Evolutionary conservation across 176 grass and related monocot species (phyloP).

Genomic region (Eragrostis nindensis): DNA sequence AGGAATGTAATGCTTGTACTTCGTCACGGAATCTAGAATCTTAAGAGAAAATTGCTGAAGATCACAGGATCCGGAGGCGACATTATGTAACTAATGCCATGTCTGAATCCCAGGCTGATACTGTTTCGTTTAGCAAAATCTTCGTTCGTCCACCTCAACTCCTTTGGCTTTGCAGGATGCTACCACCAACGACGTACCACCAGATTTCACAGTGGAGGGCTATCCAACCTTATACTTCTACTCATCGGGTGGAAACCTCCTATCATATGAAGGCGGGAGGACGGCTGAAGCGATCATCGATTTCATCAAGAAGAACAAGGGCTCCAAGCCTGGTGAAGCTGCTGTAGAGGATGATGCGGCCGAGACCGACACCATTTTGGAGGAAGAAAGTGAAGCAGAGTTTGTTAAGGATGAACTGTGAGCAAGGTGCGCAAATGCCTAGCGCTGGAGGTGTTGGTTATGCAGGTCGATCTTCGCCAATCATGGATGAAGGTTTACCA

Average conservation of each 20-base stretch:
- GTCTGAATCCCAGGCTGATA: not conserved
- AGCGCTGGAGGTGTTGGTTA: too few relatives aligned
- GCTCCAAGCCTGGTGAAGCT: conserved; percentile 29
- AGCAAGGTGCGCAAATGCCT: conserved; percentile 33
- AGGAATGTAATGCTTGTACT: not conserved
- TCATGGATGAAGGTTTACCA: too few relatives aligned
- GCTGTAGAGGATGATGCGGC: not conserved
- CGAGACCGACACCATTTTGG: not conserved
- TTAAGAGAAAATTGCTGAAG: not conserved
- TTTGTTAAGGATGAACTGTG: conserved; percentile 67
- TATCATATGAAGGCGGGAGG: conserved; percentile 46
- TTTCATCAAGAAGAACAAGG: conserved; percentile 63
- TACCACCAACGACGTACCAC: conserved; percentile 50
- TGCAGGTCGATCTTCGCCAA: too few relatives aligned
- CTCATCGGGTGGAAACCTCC: conserved; percentile 54
- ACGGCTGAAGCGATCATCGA: conserved; percentile 51
- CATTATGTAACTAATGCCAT: not conserved
- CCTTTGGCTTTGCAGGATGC: conserved; percentile 47
- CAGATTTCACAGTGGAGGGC: conserved; percentile 51
- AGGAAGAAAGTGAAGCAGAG: conserved; percentile 26
- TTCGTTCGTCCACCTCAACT: not conserved
- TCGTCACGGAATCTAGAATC: not conserved
- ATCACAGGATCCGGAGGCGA: not conserved
- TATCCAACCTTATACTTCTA: conserved; percentile 63
- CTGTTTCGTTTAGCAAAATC: not conserved